Evolutionary conservation across 345 rosid genomes (phyloP).

Genomic region (Psidium friedrichsthalianum): DNA sequence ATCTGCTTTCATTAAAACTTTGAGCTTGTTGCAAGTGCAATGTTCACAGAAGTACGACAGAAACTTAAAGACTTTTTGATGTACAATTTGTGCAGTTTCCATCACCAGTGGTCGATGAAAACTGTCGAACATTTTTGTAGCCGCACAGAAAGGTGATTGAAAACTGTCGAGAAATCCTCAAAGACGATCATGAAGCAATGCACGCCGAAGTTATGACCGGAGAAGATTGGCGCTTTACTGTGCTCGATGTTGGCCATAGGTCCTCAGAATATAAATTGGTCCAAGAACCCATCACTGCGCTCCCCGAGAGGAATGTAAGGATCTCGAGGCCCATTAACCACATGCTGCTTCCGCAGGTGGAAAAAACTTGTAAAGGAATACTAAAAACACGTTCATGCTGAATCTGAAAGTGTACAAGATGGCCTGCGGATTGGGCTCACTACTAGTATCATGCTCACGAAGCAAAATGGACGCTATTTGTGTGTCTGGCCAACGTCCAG

Average conservation of each 20-base stretch:
- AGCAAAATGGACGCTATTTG: not conserved
- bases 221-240: fast-evolving
- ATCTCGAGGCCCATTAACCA: not conserved
- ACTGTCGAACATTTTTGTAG: not conserved
- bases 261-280: not conserved
- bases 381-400: not conserved
- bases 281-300: not conserved
- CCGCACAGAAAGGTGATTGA: not conserved
- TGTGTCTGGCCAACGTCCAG: not conserved
- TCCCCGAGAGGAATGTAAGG: fast-evolving
- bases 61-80: not conserved
- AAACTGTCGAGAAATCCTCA: not conserved
- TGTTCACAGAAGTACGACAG: not conserved
- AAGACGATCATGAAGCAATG: fast-evolving
- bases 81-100: not conserved
- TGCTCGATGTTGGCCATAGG: not conserved
- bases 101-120: not conserved
- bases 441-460: not conserved
- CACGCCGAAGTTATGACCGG: fast-evolving
- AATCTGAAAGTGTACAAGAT: not conserved
- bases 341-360: not conserved
- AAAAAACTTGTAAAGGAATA: not conserved
- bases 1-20: not conserved
- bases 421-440: not conserved
- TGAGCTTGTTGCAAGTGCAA: not conserved